Conservation (phyloP, 345 rosid genomes). For the Rhodamnia rubescens region DNA sequence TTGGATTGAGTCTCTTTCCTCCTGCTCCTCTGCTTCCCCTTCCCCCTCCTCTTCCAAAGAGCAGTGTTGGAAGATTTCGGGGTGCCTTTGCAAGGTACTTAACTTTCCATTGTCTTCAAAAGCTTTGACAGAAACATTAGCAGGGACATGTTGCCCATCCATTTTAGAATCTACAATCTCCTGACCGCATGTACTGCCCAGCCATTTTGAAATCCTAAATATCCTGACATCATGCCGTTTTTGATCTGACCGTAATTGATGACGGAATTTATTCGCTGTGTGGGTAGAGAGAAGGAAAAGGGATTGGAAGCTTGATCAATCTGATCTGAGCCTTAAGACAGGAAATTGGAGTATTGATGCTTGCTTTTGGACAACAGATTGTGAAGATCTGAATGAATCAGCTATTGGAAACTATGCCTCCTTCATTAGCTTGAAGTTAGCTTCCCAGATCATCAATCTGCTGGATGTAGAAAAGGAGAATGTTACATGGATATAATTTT, state of each 20-base stretch:
- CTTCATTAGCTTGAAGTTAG: not conserved
- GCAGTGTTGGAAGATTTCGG: slow-evolving; percentile 3
- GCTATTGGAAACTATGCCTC: not conserved
- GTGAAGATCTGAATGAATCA: not conserved
- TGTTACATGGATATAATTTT: not conserved
- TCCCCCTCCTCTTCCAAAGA: not conserved
- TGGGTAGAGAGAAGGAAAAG: not conserved
- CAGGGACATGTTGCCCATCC: not conserved
- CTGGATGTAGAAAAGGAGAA: not conserved
- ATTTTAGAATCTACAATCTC: not conserved
- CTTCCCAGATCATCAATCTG: not conserved
- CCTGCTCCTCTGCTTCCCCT: slow-evolving; percentile 10
- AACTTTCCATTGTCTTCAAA: not conserved
- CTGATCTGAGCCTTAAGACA: not conserved
- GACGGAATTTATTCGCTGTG: not conserved
- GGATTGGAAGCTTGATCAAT: not conserved
- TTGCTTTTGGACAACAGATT: not conserved
- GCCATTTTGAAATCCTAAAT: not conserved
- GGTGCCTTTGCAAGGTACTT: slow-evolving; percentile 13
- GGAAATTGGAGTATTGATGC: not conserved
- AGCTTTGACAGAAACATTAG: not conserved
- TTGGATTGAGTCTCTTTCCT: slow-evolving; percentile 27
- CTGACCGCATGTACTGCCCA: not conserved
- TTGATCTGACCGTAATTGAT: not conserved
- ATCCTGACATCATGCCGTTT: not conserved